Conservation (phyloP, 2,329 filamentous ascomycete genomes). For the Claviceps sp. region DNA sequence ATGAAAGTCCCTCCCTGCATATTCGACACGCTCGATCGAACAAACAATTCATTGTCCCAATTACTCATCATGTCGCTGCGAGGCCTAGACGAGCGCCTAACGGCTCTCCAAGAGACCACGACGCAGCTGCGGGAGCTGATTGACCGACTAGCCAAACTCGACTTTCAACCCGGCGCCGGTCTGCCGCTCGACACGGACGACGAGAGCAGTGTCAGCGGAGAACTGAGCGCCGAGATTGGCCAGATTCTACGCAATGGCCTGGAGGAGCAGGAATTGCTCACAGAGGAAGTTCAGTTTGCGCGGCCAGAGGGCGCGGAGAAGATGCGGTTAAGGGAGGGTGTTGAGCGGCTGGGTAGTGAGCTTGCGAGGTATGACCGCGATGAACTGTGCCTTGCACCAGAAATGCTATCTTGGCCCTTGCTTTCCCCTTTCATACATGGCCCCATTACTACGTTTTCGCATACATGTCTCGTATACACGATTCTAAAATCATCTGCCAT, state of each 20-base stretch:
- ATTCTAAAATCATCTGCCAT: neutral
- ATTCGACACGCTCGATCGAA: neutral
- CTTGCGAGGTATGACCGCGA: conserved; percentile 45
- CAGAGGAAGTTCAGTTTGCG: conserved; percentile 64
- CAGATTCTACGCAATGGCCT: conserved; percentile 64
- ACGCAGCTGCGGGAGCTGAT: conserved; percentile 45
- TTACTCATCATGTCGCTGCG: conserved; percentile 37
- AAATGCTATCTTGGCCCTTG: no score
- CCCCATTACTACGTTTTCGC: no score
- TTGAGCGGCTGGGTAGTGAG: conserved; percentile 55
- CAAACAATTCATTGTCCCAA: neutral
- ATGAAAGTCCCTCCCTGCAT: no score
- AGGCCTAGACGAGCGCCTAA: conserved; percentile 46
- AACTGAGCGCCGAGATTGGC: conserved; percentile 70
- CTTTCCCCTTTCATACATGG: no score
- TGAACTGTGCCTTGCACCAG: no score
- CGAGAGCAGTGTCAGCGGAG: conserved; percentile 45
- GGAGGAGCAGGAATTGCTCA: conserved; percentile 69
- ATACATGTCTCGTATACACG: neutral
- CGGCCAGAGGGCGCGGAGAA: conserved; percentile 42
- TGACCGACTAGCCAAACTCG: conserved; percentile 41
- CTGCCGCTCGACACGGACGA: conserved; percentile 34
- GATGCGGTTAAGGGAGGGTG: conserved; percentile 50
- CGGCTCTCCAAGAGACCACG: conserved; percentile 47
- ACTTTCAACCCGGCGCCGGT: conserved; percentile 42